Evolutionary conservation across 768 basidiomycete genomes (phyloP).

Genomic region (Mrakia gelida): DNA sequence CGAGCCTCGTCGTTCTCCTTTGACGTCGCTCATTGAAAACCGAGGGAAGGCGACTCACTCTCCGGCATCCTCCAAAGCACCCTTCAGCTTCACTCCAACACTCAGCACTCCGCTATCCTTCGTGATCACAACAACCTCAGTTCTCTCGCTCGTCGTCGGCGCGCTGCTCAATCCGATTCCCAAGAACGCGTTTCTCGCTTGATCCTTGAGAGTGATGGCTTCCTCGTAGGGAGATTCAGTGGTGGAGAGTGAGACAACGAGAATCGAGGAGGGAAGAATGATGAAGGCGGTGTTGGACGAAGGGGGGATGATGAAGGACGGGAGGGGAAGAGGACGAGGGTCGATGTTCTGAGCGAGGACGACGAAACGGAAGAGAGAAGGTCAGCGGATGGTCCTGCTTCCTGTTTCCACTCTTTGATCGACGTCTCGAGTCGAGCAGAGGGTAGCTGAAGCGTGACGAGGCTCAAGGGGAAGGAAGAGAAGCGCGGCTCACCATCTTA

Average conservation of each 20-base stretch:
- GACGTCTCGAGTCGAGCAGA: background rate
- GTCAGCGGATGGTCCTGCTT: no score
- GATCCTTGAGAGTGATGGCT: conserved; percentile 43
- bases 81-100: conserved; percentile 34
- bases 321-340: conserved; percentile 42
- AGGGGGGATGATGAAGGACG: conserved; percentile 41
- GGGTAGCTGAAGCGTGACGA: background rate
- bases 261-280: conserved; percentile 43
- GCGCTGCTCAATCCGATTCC: conserved; percentile 37
- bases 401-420: no score
- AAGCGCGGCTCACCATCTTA: conserved; percentile 4
- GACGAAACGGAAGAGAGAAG: no score
- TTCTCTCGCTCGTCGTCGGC: conserved; percentile 4
- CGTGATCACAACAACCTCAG: conserved; percentile 34
- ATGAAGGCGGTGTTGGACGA: conserved; percentile 41
- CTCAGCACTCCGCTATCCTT: conserved; percentile 35
- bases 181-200: conserved; percentile 45
- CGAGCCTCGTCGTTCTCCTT: background rate
- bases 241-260: conserved; percentile 39
- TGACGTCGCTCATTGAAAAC: background rate
- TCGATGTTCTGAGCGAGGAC: conserved; percentile 37
- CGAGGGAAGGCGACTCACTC: conserved; percentile 11
- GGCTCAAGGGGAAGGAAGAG: background rate
- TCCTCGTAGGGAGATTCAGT: conserved; percentile 44
- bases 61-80: conserved; percentile 9